phyloP scores from a whole-genome alignment of 345 rosid species.

The Geranium rotundifolium region DNA sequence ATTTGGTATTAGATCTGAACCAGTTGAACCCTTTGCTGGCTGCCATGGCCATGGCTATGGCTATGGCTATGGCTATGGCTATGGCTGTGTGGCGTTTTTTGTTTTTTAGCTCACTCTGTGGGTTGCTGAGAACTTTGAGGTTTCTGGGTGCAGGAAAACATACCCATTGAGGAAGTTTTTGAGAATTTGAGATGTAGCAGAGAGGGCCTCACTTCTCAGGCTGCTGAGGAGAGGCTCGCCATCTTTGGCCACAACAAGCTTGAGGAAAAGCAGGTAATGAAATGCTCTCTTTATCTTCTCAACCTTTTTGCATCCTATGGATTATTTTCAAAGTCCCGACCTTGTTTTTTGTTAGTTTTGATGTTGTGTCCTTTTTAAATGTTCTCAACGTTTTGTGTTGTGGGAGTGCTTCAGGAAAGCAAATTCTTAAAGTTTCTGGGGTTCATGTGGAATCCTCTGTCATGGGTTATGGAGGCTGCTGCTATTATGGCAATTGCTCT shows the following conservation, averaged over 20 bases:
- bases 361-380: slow-evolving; percentile 1
- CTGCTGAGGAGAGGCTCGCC: slow-evolving; percentile 80
- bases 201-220: slow-evolving; percentile 69
- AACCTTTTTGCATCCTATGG: not conserved
- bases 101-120: not conserved
- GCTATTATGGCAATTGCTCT: slow-evolving; percentile 98
- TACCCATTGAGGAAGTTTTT: slow-evolving; percentile 91
- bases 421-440: slow-evolving; percentile 81
- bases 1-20: slow-evolving; percentile 89
- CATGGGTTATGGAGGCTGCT: slow-evolving; percentile 99
- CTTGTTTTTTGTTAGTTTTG: not conserved
- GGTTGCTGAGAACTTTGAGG: slow-evolving; percentile 7
- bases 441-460: slow-evolving; percentile 99
- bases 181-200: slow-evolving; percentile 94
- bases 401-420: slow-evolving; percentile 53
- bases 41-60: not conserved
- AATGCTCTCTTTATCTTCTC: not conserved
- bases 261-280: slow-evolving; percentile 70
- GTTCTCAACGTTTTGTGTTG: slow-evolving; percentile 5
- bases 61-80: not conserved
- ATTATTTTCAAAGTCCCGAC: not conserved
- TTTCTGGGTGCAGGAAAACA: slow-evolving; percentile 59
- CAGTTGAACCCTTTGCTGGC: slow-evolving; percentile 14
- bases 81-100: slow-evolving; percentile 5
- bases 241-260: slow-evolving; percentile 97